Evolutionary conservation across 306 rosid genomes (phyloP).

Genomic region (Cucurbita maxima): DNA sequence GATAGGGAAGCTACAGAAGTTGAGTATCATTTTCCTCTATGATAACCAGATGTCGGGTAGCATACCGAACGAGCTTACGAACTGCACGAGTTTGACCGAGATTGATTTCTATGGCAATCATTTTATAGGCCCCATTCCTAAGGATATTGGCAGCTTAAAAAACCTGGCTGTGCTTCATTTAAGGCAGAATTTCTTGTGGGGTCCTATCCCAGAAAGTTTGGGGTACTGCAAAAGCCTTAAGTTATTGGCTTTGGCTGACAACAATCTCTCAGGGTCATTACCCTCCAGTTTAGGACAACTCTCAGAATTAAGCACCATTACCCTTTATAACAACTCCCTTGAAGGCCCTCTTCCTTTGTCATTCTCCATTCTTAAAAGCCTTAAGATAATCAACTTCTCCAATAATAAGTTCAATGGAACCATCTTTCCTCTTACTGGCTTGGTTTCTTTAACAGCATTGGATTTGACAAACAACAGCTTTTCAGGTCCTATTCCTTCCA

Average conservation of each 20-base stretch:
- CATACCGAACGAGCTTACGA: no score
- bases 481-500: conserved; percentile 68
- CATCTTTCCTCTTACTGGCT: conserved; percentile 56
- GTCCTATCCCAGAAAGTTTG: conserved; percentile 83
- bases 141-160: conserved; percentile 61
- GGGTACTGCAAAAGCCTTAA: conserved; percentile 72
- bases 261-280: conserved; percentile 65
- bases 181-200: conserved; percentile 77
- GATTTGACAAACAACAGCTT: conserved; percentile 93
- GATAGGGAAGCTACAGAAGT: conserved; percentile 48
- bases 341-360: conserved; percentile 77
- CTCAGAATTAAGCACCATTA: conserved; percentile 49
- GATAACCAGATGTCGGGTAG: no score
- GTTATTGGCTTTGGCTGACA: conserved; percentile 81
- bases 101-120: conserved; percentile 85
- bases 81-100: conserved; percentile 43
- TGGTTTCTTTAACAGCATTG: conserved; percentile 39
- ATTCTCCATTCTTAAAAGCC: conserved; percentile 50
- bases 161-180: conserved; percentile 65
- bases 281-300: conserved; percentile 73
- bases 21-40: no score
- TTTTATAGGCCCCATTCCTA: conserved; percentile 70
- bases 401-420: conserved; percentile 69
- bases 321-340: conserved; percentile 91
- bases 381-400: conserved; percentile 73